These are phyloP conservation scores for Cardamine chenopodiifolia DNA, from an alignment of 345 rosid species.

Conservation along the genomic window DNA sequence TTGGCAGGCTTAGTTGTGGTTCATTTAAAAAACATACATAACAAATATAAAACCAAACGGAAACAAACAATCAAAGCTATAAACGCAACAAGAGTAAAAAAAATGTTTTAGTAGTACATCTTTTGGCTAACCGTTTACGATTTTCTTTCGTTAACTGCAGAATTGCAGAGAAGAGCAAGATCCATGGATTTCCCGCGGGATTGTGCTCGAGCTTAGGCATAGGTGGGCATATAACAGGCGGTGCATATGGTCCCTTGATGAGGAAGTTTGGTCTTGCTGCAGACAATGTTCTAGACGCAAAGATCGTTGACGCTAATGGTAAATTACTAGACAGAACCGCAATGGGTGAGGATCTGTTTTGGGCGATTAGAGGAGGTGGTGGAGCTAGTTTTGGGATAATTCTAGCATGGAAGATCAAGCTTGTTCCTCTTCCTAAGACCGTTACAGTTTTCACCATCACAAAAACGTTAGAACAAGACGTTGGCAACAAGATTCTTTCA, in stretches of 20 bases:
- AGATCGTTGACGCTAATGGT: constrained; percentile 56
- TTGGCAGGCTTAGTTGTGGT: too few species aligned
- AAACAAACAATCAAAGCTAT: too few species aligned
- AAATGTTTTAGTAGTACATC: too few species aligned
- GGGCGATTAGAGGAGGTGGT: constrained; percentile 74
- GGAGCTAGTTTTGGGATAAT: constrained; percentile 69
- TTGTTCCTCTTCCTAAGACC: constrained; percentile 61
- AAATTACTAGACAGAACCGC: constrained; percentile 49
- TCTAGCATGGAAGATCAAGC: constrained; percentile 57
- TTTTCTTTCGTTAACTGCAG: neutral
- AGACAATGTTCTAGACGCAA: constrained; percentile 65
- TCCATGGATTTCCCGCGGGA: constrained; percentile 64
- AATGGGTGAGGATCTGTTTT: constrained; percentile 67
- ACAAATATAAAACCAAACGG: too few species aligned
- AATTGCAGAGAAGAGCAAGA: constrained; percentile 57
- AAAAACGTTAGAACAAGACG: constrained; percentile 49
- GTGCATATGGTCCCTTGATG: constrained; percentile 70
- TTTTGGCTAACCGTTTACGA: neutral
- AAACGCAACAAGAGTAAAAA: too few species aligned
- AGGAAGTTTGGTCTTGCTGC: constrained; percentile 67
- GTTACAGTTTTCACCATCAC: constrained; percentile 55
- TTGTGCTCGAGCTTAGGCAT: constrained; percentile 60
- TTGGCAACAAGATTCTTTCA: constrained; percentile 33
- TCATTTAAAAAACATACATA: too few species aligned
- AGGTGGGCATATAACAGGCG: constrained; percentile 62